Evolutionary conservation across 2,329 filamentous ascomycete genomes (phyloP).

Genomic region (Nothopassalora personata): DNA sequence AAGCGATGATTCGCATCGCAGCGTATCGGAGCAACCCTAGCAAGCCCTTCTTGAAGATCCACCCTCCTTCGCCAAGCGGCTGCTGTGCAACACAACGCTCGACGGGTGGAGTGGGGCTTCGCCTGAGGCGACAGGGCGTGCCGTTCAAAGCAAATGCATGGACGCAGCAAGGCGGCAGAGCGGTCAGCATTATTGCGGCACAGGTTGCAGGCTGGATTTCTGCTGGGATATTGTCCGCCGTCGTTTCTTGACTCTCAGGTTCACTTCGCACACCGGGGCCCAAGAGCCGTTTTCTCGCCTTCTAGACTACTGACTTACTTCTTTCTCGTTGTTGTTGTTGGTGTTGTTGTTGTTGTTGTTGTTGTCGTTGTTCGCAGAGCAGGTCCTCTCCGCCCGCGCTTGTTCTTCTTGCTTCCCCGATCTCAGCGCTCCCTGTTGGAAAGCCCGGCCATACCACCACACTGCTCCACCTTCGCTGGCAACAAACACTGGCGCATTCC

Average conservation of each 20-base stretch:
- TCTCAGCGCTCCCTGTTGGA: not conserved
- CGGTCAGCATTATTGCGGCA: constrained; percentile 7
- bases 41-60: not conserved
- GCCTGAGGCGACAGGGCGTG: constrained; percentile 3
- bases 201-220: not conserved
- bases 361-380: not conserved
- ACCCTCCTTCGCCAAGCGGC: not conserved
- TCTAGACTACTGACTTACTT: not conserved
- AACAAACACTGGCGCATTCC: constrained; percentile 3
- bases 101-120: not conserved
- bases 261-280: not conserved
- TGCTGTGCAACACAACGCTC: constrained; percentile 4
- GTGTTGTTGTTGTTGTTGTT: not conserved
- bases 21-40: not conserved
- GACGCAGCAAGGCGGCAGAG: constrained; percentile 10
- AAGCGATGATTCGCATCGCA: not conserved
- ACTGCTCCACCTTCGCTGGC: not conserved
- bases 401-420: not conserved
- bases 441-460: not conserved
- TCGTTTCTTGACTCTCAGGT: not conserved
- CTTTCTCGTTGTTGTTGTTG: not conserved
- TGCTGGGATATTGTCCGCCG: not conserved
- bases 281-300: not conserved
- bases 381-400: not conserved
- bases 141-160: not conserved